Base-by-base conservation (phyloP, 2,329 filamentous ascomycete species). In the Trichoderma koningiopsis region DNA sequence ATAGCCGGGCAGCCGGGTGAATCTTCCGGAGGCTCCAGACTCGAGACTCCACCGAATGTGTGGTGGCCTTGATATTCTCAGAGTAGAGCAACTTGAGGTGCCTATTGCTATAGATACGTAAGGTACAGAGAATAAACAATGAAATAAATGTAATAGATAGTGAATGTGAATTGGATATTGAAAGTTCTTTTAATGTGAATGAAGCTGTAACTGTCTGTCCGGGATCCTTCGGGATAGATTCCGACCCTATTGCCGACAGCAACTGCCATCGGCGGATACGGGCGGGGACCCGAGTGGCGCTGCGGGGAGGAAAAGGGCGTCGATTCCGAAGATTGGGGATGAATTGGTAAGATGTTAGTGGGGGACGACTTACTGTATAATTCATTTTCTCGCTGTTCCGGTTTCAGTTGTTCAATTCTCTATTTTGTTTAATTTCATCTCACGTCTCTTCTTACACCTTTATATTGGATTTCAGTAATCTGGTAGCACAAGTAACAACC, bases 241-340 rank as follows among this genome's bases (percentile, higher is more conserved):
- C 27, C n/a, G 65, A 43, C 43, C 40, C 61, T 56, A 70, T 70
- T 70, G 68, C 68, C 68, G 68, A 70, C 61, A 58, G 64, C 37
- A 70, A 62, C 57, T 70, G 62, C 68, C 57, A 67, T 55, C 43
- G 68, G 62, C 62, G 68, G 62, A 56, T 55, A 61, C 68, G 61
- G 68, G 52, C 29, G 24, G 68, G 27, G 35, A 13, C 4, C 35
- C 29, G 22, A 10, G 43, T 22, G n/a, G 43, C 43, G 14, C 43
- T 49, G 61, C 31, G 47, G 61, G 49, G 29, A 52, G 55, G 52
- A 14, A 16, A 31, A 10, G n/a, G 14, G 27, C 24, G 31, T 55
- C 47, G 47, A 22, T 43, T n/a, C 40, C 16, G 40, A 19, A 35
- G 19, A 19, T 19, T 43, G 40, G 16, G 40, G 40, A n/a, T 43